Conservation (phyloP, 2,329 filamentous ascomycete species). For the Aspergillus texensis region DNA sequence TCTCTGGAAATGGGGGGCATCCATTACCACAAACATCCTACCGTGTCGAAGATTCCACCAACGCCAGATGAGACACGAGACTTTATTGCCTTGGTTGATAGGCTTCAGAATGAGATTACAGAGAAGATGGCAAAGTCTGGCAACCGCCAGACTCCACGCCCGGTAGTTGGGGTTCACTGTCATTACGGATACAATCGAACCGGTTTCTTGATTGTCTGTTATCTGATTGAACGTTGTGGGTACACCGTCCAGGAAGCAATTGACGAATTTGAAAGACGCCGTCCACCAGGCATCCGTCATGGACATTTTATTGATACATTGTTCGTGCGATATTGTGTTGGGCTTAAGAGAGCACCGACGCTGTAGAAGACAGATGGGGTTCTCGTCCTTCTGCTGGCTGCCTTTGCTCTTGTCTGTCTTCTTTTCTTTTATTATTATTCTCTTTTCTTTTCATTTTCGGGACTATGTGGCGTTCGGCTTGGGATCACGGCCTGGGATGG, state of each 20-base stretch:
- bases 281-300: constrained; percentile 85
- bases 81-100: constrained; percentile 63
- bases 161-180: constrained; percentile 80
- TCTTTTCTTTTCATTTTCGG: constrained; percentile 10
- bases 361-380: constrained; percentile 26
- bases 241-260: constrained; percentile 76
- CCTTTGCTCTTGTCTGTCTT: not conserved
- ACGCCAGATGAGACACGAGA: constrained; percentile 61
- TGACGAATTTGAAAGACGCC: constrained; percentile 70
- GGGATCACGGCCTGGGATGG: constrained; percentile 11
- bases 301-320: constrained; percentile 84
- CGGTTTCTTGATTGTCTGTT: constrained; percentile 86
- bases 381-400: not conserved
- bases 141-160: constrained; percentile 37
- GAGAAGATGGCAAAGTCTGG: constrained; percentile 48
- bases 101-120: constrained; percentile 60
- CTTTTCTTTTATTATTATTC: constrained; percentile 22
- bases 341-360: constrained; percentile 49
- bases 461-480: constrained; percentile 17
- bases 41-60: constrained; percentile 88
- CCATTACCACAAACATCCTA: constrained; percentile 83
- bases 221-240: constrained; percentile 79
- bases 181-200: constrained; percentile 97
- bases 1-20: constrained; percentile 68
- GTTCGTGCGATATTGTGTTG: constrained; percentile 72